These are phyloP conservation scores for Adenanthera pavonina DNA, from an alignment of 306 rosid species.

Conservation along the genomic window DNA sequence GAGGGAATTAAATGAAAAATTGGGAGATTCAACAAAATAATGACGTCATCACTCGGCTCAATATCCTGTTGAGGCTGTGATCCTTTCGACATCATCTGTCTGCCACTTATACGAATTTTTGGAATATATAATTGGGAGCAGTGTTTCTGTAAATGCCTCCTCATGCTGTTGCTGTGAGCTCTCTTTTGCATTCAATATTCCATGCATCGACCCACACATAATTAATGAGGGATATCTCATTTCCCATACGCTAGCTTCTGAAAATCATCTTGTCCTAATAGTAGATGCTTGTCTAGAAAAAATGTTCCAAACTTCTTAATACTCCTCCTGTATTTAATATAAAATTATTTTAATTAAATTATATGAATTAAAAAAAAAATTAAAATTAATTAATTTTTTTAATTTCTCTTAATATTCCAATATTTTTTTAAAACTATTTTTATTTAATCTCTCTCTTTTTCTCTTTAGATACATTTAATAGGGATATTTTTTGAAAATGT, in stretches of 20 bases:
- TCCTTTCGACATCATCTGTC: slow-evolving; percentile 34
- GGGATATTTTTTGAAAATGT: too few relatives aligned
- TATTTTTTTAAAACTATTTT: too few relatives aligned
- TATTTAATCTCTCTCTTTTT: too few relatives aligned
- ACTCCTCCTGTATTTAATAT: too few relatives aligned
- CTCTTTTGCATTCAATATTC: background rate
- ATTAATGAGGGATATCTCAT: background rate
- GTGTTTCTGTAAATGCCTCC: background rate
- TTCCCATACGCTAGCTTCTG: background rate
- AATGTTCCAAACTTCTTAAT: too few relatives aligned
- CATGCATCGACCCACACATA: background rate
- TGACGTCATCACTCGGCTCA: slow-evolving; percentile 3
- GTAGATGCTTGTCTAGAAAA: too few relatives aligned
- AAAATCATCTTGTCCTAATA: background rate
- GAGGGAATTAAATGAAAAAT: background rate
- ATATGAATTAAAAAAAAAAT: too few relatives aligned
- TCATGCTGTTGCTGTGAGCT: background rate
- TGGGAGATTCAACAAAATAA: background rate
- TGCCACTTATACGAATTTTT: slow-evolving; percentile 29
- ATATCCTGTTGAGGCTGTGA: slow-evolving; percentile 27
- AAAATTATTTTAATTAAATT: too few relatives aligned
- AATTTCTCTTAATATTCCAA: too few relatives aligned
- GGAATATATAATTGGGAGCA: background rate
- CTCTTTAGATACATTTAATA: too few relatives aligned
- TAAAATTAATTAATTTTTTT: too few relatives aligned